Evolutionary conservation across 2,329 filamentous ascomycete species (phyloP), one percentile per base, ranked within the genome.

Genomic region (Paracoccidioides brasiliensis): DNA sequence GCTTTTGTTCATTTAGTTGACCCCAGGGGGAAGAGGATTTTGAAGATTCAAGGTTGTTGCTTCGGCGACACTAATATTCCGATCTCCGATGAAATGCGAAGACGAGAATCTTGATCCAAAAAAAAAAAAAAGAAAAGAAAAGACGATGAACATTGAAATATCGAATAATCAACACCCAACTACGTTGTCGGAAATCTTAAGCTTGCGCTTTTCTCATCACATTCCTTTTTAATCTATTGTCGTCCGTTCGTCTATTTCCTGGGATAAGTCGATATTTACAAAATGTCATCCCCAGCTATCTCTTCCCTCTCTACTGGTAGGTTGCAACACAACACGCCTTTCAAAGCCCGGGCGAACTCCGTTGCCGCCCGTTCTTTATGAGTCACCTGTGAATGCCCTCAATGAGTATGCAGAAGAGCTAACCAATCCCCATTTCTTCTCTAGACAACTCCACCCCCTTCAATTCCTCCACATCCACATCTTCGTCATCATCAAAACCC

Each of bases 401-500:
- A 32, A 44, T 15, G n/a, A 28, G 7, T 15, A 14, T 10, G 5
- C n/a, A 14, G 14, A 35, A 49, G 3, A 41, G 30, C 51, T 62
- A 60, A 55, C 49, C 38, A 67, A 67, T 66, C 71, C 76, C 40
- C 12, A 30, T 37, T 1, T 22, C 22, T 46, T 41, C 50, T 35
- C 30, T 30, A 43, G 51, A 42, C 33, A 41, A 54, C 30, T 14
- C 57, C 7, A 43, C 50, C 40, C 33, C 55, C 12, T 15, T 52
- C 55, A 52, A 41, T 46, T 52, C 55, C 35, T 53, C 55, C 14
- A 15, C 53, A 32, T 54, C 45, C 14, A 51, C 37, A 4, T 42
- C 53, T 4, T 46, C 58, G 54, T 8, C 53, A 35, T 56, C 64
- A 42, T 67, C 70, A 42, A 72, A 72, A 61, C 70, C 70, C 51